Evolutionary conservation across 1,284 basidiomycete species (phyloP).

Genomic region (Irpex sp.): DNA sequence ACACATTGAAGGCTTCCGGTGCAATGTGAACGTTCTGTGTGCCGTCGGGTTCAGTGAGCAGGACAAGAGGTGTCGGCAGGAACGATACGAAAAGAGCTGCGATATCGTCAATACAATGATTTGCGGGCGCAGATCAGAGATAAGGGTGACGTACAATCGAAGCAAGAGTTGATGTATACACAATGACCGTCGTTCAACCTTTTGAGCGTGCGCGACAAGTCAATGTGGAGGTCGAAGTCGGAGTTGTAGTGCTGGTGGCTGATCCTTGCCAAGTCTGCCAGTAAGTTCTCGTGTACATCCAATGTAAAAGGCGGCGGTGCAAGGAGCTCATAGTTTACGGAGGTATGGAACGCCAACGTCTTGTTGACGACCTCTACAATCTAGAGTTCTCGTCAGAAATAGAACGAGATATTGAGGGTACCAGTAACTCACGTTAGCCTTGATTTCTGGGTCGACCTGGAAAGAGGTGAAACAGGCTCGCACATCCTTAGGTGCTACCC

Average conservation of each 20-base stretch:
- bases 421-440: constrained; percentile 39
- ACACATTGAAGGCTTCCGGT: constrained; percentile 53
- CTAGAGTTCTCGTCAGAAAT: constrained; percentile 24
- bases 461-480: constrained; percentile 47
- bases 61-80: constrained; percentile 49
- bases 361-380: constrained; percentile 56
- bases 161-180: constrained; percentile 52
- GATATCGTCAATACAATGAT: not conserved
- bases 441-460: constrained; percentile 39
- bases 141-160: constrained; percentile 40
- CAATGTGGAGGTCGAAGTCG: constrained; percentile 53
- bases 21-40: constrained; percentile 51
- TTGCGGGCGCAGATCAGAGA: not conserved
- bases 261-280: constrained; percentile 47
- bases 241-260: constrained; percentile 38
- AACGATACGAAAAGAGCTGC: constrained; percentile 47
- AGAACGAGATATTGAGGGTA: not conserved
- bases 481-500: constrained; percentile 48
- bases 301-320: constrained; percentile 51
- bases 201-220: constrained; percentile 50
- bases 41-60: constrained; percentile 43
- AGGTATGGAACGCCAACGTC: constrained; percentile 58
- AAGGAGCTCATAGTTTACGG: constrained; percentile 52
- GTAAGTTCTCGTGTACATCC: constrained; percentile 54
- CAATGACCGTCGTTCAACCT: constrained; percentile 58